A percentile compares a stretch with the other conserved stretches of the same genome.
phyloP scores from a whole-genome alignment of 1,284 basidiomycete species.

The Bondarzewia mesenterica region DNA sequence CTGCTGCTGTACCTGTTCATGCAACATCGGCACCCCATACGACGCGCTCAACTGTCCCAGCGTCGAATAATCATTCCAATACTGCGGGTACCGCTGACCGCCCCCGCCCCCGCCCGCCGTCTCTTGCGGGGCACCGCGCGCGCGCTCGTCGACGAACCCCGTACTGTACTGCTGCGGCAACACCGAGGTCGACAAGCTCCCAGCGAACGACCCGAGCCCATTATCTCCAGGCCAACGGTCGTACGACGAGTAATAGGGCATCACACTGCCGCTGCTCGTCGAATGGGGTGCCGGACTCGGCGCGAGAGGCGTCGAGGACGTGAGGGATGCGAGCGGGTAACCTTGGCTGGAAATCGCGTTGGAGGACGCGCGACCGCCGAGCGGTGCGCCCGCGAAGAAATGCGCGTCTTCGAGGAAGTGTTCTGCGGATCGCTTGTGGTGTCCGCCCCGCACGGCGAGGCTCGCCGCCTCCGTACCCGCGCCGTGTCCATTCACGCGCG shows the following conservation, averaged over 20 bases:
- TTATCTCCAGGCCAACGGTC: conserved; percentile 44
- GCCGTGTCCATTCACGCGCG: conserved; percentile 36
- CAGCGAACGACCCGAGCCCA: conserved; percentile 28
- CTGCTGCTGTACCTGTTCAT: background rate
- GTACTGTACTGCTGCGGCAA: conserved; percentile 66
- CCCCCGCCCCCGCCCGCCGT: conserved; percentile 14
- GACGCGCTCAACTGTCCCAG: conserved; percentile 46
- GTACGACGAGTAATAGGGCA: conserved; percentile 29
- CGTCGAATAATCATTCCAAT: conserved; percentile 55
- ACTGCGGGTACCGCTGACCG: conserved; percentile 37
- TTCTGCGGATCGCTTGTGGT: conserved; percentile 26
- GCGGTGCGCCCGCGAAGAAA: conserved; percentile 7
- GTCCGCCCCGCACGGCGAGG: conserved; percentile 20
- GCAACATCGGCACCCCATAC: conserved; percentile 14
- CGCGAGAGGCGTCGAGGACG: background rate
- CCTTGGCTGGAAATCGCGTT: background rate
- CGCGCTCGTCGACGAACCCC: conserved; percentile 39
- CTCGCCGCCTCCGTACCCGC: conserved; percentile 18
- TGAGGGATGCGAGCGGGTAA: background rate
- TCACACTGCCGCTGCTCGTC: conserved; percentile 14
- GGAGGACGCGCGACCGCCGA: background rate
- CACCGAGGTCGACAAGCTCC: conserved; percentile 51
- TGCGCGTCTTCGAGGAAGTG: conserved; percentile 22
- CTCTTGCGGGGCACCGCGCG: conserved; percentile 2
- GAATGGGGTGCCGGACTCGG: background rate